phyloP scores from a whole-genome alignment of 1,284 basidiomycete genomes.

The Trichosporon asahii region DNA sequence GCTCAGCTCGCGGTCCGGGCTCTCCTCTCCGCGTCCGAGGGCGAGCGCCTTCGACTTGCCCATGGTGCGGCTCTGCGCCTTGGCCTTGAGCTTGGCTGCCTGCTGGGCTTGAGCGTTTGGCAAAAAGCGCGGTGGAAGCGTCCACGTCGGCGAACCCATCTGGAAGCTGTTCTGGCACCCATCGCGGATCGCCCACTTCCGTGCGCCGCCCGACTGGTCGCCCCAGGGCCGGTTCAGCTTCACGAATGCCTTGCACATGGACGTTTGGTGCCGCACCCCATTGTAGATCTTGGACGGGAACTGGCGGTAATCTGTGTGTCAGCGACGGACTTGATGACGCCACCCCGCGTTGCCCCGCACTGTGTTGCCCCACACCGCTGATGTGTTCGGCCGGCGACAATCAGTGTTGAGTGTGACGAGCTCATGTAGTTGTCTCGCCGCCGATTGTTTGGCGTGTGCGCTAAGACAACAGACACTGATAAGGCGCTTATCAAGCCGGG shows the following conservation, averaged over 20 bases:
- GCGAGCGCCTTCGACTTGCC: constrained; percentile 34
- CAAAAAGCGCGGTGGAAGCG: not conserved
- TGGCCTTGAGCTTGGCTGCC: not conserved
- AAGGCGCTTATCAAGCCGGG: not conserved
- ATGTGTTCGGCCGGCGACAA: no score
- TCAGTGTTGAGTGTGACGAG: not conserved
- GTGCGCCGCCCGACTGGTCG: constrained; percentile 49
- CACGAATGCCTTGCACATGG: constrained; percentile 51
- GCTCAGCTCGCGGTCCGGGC: not conserved
- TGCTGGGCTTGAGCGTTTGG: not conserved
- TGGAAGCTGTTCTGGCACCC: constrained; percentile 49
- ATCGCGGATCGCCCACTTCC: constrained; percentile 51
- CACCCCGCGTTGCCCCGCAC: no score
- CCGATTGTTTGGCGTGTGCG: not conserved
- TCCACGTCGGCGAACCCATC: not conserved
- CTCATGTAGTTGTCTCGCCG: not conserved
- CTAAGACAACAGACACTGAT: not conserved
- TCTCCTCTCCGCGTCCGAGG: constrained; percentile 27
- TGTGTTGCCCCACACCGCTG: not conserved
- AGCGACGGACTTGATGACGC: not conserved
- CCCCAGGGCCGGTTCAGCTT: constrained; percentile 50
- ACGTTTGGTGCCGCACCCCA: constrained; percentile 52
- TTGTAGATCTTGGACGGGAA: constrained; percentile 53
- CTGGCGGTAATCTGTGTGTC: constrained; percentile 45
- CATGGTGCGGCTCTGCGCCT: not conserved